These are phyloP conservation scores for Peterozyma xylosa DNA, from an alignment of 805 yeast species.

Conservation along the genomic window DNA sequence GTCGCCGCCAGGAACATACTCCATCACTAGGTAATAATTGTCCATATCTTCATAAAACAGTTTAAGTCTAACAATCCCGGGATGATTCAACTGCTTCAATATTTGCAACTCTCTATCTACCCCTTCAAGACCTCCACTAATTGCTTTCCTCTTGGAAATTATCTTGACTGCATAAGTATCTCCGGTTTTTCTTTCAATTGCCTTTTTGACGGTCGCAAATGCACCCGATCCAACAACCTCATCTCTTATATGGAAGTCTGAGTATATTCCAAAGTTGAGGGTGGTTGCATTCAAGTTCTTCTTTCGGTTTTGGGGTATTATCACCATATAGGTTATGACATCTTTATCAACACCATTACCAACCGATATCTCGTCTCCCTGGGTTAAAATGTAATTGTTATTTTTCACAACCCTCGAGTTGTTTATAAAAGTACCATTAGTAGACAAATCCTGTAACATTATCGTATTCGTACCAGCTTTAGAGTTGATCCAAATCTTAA, in stretches of 20 bases:
- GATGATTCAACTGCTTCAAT: conserved; percentile 69
- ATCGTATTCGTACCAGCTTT: conserved; percentile 35
- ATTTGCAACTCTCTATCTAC: conserved; percentile 84
- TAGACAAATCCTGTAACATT: conserved; percentile 70
- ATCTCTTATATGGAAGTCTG: conserved; percentile 65
- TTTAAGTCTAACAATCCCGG: conserved; percentile 74
- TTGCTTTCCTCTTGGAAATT: conserved; percentile 71
- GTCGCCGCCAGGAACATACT: conserved; percentile 93
- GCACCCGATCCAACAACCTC: conserved; percentile 97
- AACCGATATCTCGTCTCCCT: conserved; percentile 89
- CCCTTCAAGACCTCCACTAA: conserved; percentile 69
- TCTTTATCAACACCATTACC: conserved; percentile 83
- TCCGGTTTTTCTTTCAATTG: conserved; percentile 80
- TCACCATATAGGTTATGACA: conserved; percentile 42
- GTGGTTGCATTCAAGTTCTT: conserved; percentile 25
- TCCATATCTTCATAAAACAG: conserved; percentile 82
- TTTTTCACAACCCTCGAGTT: conserved; percentile 65
- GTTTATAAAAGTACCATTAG: conserved; percentile 91
- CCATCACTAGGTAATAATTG: conserved; percentile 87
- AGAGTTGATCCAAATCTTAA: conserved; percentile 56
- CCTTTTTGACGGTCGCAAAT: conserved; percentile 91
- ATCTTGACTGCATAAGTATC: conserved; percentile 86
- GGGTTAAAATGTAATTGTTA: conserved; percentile 72
- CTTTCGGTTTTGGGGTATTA: conserved; percentile 28
- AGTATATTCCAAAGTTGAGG: conserved; percentile 20